phyloP scores from a whole-genome alignment of 2,329 filamentous ascomycete species.

The Calonectria pauciramosa region DNA sequence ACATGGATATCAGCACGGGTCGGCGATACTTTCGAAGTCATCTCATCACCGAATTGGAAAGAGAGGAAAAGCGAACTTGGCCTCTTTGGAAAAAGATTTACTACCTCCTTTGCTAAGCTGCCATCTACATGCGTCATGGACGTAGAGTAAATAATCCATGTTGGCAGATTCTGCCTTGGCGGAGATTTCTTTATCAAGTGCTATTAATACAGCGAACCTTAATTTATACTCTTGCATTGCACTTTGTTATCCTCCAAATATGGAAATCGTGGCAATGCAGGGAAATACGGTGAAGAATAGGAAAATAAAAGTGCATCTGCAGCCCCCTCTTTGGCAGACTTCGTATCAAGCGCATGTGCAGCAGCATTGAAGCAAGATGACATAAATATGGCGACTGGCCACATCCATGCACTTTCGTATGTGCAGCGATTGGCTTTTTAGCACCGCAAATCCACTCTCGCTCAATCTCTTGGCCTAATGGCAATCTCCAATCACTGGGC shows the following conservation, averaged over 20 bases:
- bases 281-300: not conserved
- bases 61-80: not conserved
- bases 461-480: not conserved
- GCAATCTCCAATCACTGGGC: not conserved
- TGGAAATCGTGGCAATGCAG: not conserved
- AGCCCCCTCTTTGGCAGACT: not conserved
- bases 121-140: not conserved
- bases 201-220: not conserved
- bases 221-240: not conserved
- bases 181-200: not conserved
- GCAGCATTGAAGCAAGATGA: not conserved
- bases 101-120: not conserved
- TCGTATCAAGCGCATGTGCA: not conserved
- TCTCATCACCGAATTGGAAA: not conserved
- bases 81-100: not conserved
- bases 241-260: not conserved
- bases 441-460: not conserved
- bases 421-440: not conserved
- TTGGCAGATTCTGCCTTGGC: not conserved
- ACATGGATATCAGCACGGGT: not conserved
- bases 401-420: not conserved
- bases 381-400: not conserved
- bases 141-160: not conserved
- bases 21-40: not conserved
- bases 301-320: not conserved